These are phyloP conservation scores for Balamuthia mandrillaris DNA, from an alignment of 208 protist species.

Conservation along the genomic window DNA sequence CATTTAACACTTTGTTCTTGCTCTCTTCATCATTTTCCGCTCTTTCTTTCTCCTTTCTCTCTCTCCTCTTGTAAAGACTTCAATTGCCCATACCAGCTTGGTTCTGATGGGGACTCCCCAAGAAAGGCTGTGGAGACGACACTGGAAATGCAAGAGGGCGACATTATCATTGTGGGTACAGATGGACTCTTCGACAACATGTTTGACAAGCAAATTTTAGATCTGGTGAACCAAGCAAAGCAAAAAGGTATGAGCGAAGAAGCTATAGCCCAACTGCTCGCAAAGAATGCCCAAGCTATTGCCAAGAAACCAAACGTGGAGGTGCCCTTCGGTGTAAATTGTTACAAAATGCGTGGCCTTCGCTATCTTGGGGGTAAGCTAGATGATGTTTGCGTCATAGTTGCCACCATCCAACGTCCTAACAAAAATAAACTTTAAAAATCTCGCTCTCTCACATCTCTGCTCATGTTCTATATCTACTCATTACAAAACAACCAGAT, in stretches of 20 bases:
- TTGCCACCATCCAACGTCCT: not conserved
- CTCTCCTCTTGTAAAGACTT: too few species aligned
- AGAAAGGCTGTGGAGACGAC: not conserved
- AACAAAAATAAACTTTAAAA: too few species aligned
- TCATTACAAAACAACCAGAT: too few species aligned
- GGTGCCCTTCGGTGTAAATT: not conserved
- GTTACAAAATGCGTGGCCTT: not conserved
- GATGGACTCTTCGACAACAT: constrained; percentile 31
- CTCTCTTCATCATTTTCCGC: too few species aligned
- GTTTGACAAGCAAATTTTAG: constrained; percentile 4
- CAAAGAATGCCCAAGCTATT: not conserved
- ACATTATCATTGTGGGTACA: not conserved
- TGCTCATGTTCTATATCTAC: too few species aligned
- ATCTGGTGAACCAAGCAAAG: not conserved
- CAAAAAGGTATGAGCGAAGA: not conserved
- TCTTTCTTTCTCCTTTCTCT: too few species aligned
- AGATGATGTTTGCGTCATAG: constrained; percentile 17
- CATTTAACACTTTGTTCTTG: too few species aligned
- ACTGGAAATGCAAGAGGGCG: not conserved
- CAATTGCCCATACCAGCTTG: not conserved
- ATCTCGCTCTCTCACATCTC: too few species aligned
- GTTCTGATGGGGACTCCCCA: not conserved
- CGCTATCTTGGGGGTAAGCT: not conserved
- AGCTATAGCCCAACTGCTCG: not conserved
- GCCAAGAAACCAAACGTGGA: not conserved